Evolutionary conservation across 2,329 filamentous ascomycete genomes (phyloP), one percentile per base, ranked within the genome.

Genomic region (Aspergillus sp.): DNA sequence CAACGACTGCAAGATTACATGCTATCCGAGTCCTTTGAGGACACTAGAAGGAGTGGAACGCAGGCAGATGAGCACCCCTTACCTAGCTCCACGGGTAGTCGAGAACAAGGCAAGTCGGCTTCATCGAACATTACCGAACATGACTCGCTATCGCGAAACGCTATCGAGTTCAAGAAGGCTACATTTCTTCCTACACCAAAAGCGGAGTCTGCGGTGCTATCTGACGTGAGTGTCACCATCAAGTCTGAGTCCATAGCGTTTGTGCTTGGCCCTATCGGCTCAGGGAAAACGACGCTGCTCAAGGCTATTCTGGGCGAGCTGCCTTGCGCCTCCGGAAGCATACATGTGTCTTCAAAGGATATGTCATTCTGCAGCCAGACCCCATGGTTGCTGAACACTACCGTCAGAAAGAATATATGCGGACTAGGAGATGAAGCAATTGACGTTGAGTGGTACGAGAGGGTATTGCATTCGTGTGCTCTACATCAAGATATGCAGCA

Each of bases 351-450:
- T 7, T 40, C 43, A 4, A 46, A 29, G 8, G 42, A 28, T 9
- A 45, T 44, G 1, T 44, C 38, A 10, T 34, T 34, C 10, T 44
- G 41, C 32, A 19, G 29, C 8, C 50, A 41, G 30, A 42, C 41
- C 28, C 33, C 29, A 8, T 50, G 43, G 43, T 38, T 44, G 3
- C 44, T 41, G 3, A 46, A 19, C 6, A 41, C 29, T 8, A 49
- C 40, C n/a, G 79, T 91, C 52, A 79, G 77, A 45, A 81, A 88
- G 44, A 91, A 90, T 57, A 83, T 90, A 19, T 19, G 19, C 19
- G 19, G 19, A 44, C 33, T 45, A 5, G 43, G 29, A 4, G 10
- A 40, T 1, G 68, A 69, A 0, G 64, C 63, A 0, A 50, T 74
- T 0, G 35, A 38, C 35, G n/a, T 2, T 2, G 41, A 43, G n/a